These are phyloP conservation scores for Pseudogymnoascus sp. DNA, from an alignment of 2,329 filamentous ascomycete species.

Conservation along the genomic window DNA sequence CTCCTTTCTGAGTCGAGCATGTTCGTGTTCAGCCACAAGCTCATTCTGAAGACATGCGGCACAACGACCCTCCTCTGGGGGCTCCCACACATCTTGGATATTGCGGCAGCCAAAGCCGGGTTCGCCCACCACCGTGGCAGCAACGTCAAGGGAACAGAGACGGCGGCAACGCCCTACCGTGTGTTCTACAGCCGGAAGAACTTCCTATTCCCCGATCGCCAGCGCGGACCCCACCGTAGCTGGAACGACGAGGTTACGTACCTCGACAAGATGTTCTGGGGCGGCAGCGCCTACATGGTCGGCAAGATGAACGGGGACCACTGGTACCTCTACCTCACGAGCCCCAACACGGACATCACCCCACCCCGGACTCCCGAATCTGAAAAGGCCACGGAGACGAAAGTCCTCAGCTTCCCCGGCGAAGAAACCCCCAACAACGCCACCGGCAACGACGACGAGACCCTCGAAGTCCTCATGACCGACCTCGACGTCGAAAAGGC, in stretches of 20 bases:
- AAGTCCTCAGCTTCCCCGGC: slow-evolving; percentile 26
- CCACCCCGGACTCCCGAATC: slow-evolving; percentile 68
- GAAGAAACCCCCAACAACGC: slow-evolving; percentile 16
- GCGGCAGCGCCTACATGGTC: slow-evolving; percentile 97
- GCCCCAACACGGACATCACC: slow-evolving; percentile 69
- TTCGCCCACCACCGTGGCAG: slow-evolving; percentile 68
- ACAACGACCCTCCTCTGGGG: slow-evolving; percentile 90
- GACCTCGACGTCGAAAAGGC: slow-evolving; percentile 60
- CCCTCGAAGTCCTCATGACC: slow-evolving; percentile 64
- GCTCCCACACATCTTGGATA: slow-evolving; percentile 82
- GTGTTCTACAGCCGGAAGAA: slow-evolving; percentile 99
- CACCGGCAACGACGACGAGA: slow-evolving; percentile 55
- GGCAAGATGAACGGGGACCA: slow-evolving; percentile 99
- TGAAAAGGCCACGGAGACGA: slow-evolving; percentile 33
- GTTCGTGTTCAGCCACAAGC: slow-evolving; percentile 99
- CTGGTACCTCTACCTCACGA: slow-evolving; percentile 97
- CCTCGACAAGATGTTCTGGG: slow-evolving; percentile 82
- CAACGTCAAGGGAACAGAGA: slow-evolving; percentile 52
- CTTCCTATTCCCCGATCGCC: slow-evolving; percentile 89
- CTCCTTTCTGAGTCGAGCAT: slow-evolving; percentile 98
- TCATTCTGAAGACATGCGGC: slow-evolving; percentile 96
- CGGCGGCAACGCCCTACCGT: slow-evolving; percentile 80
- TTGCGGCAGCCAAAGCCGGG: slow-evolving; percentile 79
- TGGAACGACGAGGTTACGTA: slow-evolving; percentile 95
- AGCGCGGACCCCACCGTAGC: slow-evolving; percentile 89